Conservation (phyloP, 169 alveolate species). For the Plasmodium yoelii region DNA sequence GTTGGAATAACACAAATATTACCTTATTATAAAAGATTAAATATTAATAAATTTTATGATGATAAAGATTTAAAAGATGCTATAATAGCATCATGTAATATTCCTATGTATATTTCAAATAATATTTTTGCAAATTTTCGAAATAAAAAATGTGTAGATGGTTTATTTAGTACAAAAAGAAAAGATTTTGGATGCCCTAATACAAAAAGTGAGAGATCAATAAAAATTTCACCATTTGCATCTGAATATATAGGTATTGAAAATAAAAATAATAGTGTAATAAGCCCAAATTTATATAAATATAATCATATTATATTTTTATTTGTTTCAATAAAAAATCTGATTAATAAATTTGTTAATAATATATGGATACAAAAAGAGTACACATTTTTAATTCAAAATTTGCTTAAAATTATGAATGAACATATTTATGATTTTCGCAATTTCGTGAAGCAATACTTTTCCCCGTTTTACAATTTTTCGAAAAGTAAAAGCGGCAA, state of each 20-base stretch:
- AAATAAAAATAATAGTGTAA: slow-evolving; percentile 62
- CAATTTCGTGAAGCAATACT: slow-evolving; percentile 31
- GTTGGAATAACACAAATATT: slow-evolving; percentile 65
- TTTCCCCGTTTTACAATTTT: background rate
- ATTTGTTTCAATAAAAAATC: slow-evolving; percentile 26
- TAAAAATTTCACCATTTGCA: slow-evolving; percentile 67
- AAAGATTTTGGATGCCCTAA: slow-evolving; percentile 76
- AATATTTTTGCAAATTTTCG: slow-evolving; percentile 76
- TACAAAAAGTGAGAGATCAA: slow-evolving; percentile 77
- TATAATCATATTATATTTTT: slow-evolving; percentile 33
- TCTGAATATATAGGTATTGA: slow-evolving; percentile 69
- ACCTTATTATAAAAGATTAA: slow-evolving; percentile 58
- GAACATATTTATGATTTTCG: slow-evolving; percentile 11
- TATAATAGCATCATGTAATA: slow-evolving; percentile 81
- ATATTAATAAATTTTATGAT: slow-evolving; percentile 71
- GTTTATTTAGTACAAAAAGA: slow-evolving; percentile 75
- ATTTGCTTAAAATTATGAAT: slow-evolving; percentile 19
- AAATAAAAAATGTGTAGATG: slow-evolving; percentile 81
- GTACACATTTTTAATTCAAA: slow-evolving; percentile 14
- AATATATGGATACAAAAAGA: slow-evolving; percentile 58
- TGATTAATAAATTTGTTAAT: slow-evolving; percentile 25
- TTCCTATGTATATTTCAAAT: slow-evolving; percentile 80
- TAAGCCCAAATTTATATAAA: slow-evolving; percentile 42
- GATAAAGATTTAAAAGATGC: slow-evolving; percentile 78
- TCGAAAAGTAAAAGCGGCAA: background rate